Conservation (phyloP, 2,329 filamentous ascomycete genomes). For the Microsporum canis region DNA sequence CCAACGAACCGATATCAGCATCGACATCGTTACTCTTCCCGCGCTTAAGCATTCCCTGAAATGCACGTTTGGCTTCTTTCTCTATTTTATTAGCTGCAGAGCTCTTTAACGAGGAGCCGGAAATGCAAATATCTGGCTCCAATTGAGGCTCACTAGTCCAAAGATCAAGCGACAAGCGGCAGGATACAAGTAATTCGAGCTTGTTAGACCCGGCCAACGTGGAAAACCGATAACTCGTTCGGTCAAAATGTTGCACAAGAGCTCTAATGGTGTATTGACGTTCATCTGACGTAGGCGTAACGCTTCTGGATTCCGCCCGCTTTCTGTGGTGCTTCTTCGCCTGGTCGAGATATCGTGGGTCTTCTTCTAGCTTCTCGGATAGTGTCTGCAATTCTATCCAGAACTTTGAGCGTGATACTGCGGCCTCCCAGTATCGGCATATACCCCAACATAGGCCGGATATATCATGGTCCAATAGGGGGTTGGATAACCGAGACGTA, state of each 20-base stretch:
- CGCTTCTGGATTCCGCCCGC: neutral
- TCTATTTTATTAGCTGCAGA: conserved; percentile 22
- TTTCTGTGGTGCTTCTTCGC: conserved; percentile 13
- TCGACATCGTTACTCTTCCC: conserved; percentile 14
- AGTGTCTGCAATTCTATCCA: conserved; percentile 21
- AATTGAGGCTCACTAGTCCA: conserved; percentile 33
- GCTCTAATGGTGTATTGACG: conserved; percentile 18
- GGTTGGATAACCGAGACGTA: conserved; percentile 24
- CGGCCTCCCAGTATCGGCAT: conserved; percentile 33
- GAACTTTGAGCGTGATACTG: conserved; percentile 27
- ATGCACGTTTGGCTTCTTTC: conserved; percentile 29
- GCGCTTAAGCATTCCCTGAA: conserved; percentile 25
- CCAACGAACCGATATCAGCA: conserved; percentile 21
- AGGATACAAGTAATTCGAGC: conserved; percentile 25
- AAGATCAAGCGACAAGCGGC: conserved; percentile 26
- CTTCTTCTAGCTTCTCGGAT: neutral
- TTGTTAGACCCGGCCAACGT: conserved; percentile 10
- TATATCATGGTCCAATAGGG: conserved; percentile 28
- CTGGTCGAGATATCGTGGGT: neutral
- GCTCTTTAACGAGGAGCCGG: conserved; percentile 4
- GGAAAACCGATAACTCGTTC: conserved; percentile 26
- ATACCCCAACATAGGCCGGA: conserved; percentile 34
- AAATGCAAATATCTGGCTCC: conserved; percentile 27
- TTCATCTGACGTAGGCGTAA: neutral
- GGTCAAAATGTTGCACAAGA: conserved; percentile 28